These are phyloP conservation scores for Xylariaceae sp. DNA, from an alignment of 2,329 filamentous ascomycete genomes.

Conservation along the genomic window DNA sequence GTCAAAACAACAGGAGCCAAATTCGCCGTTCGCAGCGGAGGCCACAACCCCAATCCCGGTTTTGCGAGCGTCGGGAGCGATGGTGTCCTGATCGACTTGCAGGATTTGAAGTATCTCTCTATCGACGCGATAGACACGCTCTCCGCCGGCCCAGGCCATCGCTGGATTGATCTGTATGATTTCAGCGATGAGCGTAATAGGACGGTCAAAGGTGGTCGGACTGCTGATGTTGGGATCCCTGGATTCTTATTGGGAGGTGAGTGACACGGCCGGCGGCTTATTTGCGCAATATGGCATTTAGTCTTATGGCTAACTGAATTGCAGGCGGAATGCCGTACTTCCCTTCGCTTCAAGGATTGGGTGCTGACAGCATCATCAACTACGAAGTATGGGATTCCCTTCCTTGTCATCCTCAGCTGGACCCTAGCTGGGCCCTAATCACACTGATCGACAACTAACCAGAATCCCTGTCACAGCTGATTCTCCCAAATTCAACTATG, in stretches of 20 bases:
- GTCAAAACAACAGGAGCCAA: not conserved
- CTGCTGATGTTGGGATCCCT: not conserved
- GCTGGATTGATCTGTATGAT: not conserved
- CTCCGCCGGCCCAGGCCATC: not conserved
- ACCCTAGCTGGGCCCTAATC: not conserved
- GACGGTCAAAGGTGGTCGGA: not conserved
- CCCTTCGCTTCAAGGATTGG: not conserved
- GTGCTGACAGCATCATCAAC: not conserved
- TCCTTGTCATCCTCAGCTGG: not conserved
- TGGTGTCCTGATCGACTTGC: not conserved
- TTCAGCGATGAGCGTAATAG: not conserved
- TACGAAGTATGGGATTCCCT: not conserved
- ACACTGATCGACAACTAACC: not conserved
- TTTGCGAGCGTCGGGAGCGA: not conserved
- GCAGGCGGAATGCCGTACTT: not conserved
- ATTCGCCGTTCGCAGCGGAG: conserved; percentile 1
- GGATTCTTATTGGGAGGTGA: not conserved
- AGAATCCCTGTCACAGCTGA: not conserved
- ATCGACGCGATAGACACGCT: not conserved
- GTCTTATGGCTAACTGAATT: not conserved
- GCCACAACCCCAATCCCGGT: not conserved
- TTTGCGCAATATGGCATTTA: not conserved
- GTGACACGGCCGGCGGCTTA: not conserved
- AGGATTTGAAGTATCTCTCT: not conserved
- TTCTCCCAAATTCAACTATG: not conserved